Evolutionary conservation across 495 filamentous ascomycete species (phyloP), one percentile per base, ranked within the genome.

Genomic region (Aspergillus nidulans): DNA sequence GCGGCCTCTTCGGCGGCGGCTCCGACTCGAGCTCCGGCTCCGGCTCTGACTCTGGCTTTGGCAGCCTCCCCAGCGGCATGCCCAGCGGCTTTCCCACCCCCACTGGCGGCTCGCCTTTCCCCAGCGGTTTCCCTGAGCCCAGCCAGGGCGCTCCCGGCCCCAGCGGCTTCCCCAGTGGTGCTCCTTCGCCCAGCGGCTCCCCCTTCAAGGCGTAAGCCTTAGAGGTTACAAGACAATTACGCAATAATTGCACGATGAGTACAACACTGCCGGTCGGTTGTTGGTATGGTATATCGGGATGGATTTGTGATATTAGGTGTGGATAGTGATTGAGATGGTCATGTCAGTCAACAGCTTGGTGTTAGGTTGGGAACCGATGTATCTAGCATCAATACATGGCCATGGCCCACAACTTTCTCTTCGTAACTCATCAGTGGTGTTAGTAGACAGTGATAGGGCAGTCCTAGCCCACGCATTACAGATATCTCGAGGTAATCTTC

Each of bases 41-140:
- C 30, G 30, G 30, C 36, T 30, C 40, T 5, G 42, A 40, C 21
- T 57, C 55, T 12, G 55, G 55, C 2, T 39, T 51, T 40, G 39
- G 48, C 19, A 34, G 32, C 46, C 30, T 49, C 46, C 30, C 38
- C 18, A 19, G 30, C 19, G 19, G 32, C 7, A 3, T 23, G 19
- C 41, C 41, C 18, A 43, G 19, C 10, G 15, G 42, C 23, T 8
- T 26, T 25, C 47, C 47, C 15, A 26, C 32, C 16, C 47, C 46
- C 7, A 49, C 46, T 19, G 30, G 46, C 25, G 30, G 18, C 42
- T 13, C 21, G n/a, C 19, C 46, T 4, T 49, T 49, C 46, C 30
- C 46, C 18, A 36, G 18, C 28, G 46, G 46, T 30, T 49, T 49
- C 46, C 46, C 46, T 6, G 30, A 15, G 16, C 1, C 42, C 2